Evolutionary conservation across 2,329 filamentous ascomycete species (phyloP).

Genomic region (Neonectria sp.): DNA sequence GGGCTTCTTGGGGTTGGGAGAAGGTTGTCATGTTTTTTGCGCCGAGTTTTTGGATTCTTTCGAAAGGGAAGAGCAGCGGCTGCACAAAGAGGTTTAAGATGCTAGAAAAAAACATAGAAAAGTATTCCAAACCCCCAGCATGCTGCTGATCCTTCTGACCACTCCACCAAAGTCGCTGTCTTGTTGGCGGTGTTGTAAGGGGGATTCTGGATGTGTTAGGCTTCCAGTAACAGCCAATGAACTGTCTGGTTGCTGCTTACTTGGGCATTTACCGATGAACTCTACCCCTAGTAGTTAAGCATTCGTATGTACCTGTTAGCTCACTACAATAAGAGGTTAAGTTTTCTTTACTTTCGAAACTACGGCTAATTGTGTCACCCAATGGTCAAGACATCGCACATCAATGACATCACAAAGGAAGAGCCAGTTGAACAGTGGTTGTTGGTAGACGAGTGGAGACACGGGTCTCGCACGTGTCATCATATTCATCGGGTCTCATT

Average conservation of each 20-base stretch:
- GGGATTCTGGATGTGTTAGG: background rate
- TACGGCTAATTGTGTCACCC: too few species aligned
- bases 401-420: background rate
- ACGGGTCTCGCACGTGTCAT: conserved; percentile 44
- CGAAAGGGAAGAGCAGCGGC: conserved; percentile 32
- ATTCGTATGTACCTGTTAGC: too few species aligned
- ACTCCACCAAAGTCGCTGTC: background rate
- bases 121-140: background rate
- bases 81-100: conserved; percentile 37
- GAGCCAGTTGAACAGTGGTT: conserved; percentile 18
- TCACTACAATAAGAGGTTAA: background rate
- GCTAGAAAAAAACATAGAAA: conserved; percentile 23
- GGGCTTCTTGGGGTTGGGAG: conserved; percentile 36
- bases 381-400: background rate
- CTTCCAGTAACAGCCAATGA: background rate
- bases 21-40: conserved; percentile 17
- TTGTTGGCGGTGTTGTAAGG: background rate
- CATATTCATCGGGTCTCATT: conserved; percentile 55
- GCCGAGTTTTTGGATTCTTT: conserved; percentile 35
- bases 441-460: conserved; percentile 43
- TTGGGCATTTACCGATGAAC: background rate
- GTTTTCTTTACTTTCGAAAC: background rate
- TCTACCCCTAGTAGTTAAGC: background rate
- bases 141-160: background rate
- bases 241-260: background rate